Base-by-base conservation (phyloP, 1,139 yeast genomes). In the Schwanniomyces etchellsii region DNA sequence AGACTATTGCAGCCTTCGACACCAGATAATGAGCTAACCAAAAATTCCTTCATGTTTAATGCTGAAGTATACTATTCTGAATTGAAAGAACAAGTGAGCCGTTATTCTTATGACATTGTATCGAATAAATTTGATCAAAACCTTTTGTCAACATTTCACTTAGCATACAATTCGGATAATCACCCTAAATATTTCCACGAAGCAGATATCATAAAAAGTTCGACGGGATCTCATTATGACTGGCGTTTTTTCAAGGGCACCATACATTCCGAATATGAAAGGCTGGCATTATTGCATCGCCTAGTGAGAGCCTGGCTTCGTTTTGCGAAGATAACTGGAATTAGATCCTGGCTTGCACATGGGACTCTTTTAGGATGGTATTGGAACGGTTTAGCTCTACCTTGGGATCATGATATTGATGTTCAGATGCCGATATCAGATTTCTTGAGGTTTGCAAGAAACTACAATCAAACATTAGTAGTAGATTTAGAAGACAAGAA, bases 201-300 rank as follows among this genome's bases (percentile, higher is more conserved):
- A 36, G 57, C 62, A 3, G 51, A 48, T 29, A 36, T 61, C 14
- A 36, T 58, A 25, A 33, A 40, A 13, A 36, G 38, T 26, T 36
- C 42, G 28, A 35, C 32, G 11, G 78, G 78, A 1, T 67, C 58
- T 27, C 71, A 65, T 42, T 60, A 63, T 41, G 71, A 65, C 42
- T 64, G 70, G 70, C 42, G 70, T 27, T 64, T 64, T 34, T 63
- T 61, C 43, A 43, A 69, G 40, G 81, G 82, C 24, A 32, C 59
- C 17, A 48, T 50, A n/a, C 46, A 49, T 4, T 60, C 57, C 2
- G 42, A 43, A 10, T 47, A 48, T 14, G 54, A 50, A 29, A 64
- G 57, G 35, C 35, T 43, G 15, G 38, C 49, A 6, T 38, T 54
- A 2, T 48, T 60, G 25, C 60, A 55, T 38, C 46, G 61, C 20